These are phyloP conservation scores for Wickerhamiella parazyma DNA, from an alignment of 805 yeast genomes.

Conservation along the genomic window DNA sequence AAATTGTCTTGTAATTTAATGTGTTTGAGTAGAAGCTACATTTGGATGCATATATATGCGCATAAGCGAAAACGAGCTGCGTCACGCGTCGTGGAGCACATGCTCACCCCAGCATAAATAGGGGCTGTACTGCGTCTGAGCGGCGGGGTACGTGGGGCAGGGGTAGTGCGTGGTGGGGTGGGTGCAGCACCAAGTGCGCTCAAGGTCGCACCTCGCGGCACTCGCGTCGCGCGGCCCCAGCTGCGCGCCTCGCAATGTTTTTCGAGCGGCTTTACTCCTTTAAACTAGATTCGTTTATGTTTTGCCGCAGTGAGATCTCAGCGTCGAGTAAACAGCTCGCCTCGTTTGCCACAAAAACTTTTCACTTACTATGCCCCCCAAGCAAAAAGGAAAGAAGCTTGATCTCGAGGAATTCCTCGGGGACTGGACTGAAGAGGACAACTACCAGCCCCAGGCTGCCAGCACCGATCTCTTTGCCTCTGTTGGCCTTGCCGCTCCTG, in stretches of 20 bases:
- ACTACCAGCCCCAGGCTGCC: slow-evolving; percentile 18
- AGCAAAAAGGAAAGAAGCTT: slow-evolving; percentile 59
- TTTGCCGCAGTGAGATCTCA: too few relatives aligned
- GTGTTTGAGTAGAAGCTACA: too few relatives aligned
- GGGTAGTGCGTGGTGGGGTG: too few relatives aligned
- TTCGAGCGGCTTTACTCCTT: neutral
- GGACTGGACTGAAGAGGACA: slow-evolving; percentile 79
- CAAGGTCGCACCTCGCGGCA: too few relatives aligned
- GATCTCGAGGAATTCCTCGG: slow-evolving; percentile 75
- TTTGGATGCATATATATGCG: neutral
- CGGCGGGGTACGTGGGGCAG: too few relatives aligned
- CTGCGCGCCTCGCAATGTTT: too few relatives aligned
- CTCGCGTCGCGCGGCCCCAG: too few relatives aligned
- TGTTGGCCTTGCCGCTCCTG: slow-evolving; percentile 23
- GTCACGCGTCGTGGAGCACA: too few relatives aligned
- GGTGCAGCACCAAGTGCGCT: too few relatives aligned
- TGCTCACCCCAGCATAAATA: too few relatives aligned
- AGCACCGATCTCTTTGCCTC: slow-evolving; percentile 23
- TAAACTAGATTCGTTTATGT: too few relatives aligned
- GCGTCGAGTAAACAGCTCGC: neutral
- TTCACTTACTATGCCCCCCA: slow-evolving; percentile 37
- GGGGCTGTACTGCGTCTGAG: too few relatives aligned
- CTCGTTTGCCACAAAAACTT: slow-evolving; percentile 3
- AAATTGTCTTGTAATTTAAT: neutral
- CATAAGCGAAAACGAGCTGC: neutral